A percentile compares a stretch with the other conserved stretches of the same genome.
phyloP scores from a whole-genome alignment of 805 yeast species.

The Komagataella pseudopastoris region DNA sequence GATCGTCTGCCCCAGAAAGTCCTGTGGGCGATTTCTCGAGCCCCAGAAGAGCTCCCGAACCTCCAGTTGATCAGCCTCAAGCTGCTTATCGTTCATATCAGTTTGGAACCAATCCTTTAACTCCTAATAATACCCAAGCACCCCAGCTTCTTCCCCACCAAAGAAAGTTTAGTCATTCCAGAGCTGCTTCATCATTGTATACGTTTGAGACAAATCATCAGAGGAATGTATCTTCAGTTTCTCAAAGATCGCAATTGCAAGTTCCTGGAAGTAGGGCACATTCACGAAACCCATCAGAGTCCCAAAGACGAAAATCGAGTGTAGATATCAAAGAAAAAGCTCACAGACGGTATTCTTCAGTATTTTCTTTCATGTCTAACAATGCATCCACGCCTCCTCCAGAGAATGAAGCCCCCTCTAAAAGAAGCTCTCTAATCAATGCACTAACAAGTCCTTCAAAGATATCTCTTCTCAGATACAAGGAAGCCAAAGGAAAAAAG shows the following conservation, averaged over 20 bases:
- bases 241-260: constrained; percentile 6
- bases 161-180: constrained; percentile 20
- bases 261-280: not conserved
- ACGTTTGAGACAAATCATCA: constrained; percentile 6
- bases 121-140: not conserved
- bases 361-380: constrained; percentile 35
- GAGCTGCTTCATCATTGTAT: constrained; percentile 21
- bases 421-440: constrained; percentile 10
- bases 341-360: constrained; percentile 50
- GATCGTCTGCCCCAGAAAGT: constrained; percentile 4
- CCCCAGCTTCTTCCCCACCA: constrained; percentile 8
- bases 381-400: constrained; percentile 1
- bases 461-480: constrained; percentile 1
- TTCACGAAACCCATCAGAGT: constrained; percentile 26
- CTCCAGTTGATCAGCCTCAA: constrained; percentile 29
- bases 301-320: not conserved
- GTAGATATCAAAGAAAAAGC: constrained; percentile 18
- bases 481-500: not conserved
- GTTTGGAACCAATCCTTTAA: constrained; percentile 10
- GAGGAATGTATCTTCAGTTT: constrained; percentile 4
- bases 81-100: constrained; percentile 6
- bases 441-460: constrained; percentile 7
- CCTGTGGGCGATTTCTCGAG: constrained; percentile 31
- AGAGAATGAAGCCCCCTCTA: constrained; percentile 7
- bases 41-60: constrained; percentile 64